Evolutionary conservation across 2,329 filamentous ascomycete species (phyloP).

Genomic region (Aspergillus pseudoglaucus): DNA sequence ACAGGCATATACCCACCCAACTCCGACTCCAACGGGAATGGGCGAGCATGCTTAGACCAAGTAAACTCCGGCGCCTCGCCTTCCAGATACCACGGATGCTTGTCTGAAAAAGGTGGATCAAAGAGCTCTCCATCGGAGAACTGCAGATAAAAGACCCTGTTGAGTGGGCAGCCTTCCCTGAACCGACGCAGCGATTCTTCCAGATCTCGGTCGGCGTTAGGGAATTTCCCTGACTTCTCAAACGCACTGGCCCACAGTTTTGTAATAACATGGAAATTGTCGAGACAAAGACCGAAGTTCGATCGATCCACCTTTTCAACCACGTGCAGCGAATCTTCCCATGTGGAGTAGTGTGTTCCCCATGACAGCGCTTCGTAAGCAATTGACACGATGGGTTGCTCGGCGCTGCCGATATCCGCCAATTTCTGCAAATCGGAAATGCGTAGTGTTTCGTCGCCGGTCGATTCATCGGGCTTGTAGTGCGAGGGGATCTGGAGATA

Average conservation of each 20-base stretch:
- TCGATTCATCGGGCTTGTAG: neutral
- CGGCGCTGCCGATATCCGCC: neutral
- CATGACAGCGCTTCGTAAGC: conserved; percentile 23
- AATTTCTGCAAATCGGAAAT: neutral
- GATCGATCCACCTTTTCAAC: conserved; percentile 17
- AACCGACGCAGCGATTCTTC: too few species aligned
- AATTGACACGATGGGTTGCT: conserved; percentile 5
- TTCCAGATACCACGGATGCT: conserved; percentile 12
- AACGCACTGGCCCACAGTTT: conserved; percentile 15
- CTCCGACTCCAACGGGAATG: conserved; percentile 17
- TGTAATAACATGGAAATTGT: conserved; percentile 22
- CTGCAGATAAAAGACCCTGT: conserved; percentile 22
- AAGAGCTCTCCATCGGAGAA: conserved; percentile 21
- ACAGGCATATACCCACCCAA: conserved; percentile 7
- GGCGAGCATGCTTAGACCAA: conserved; percentile 13
- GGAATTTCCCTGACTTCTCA: neutral
- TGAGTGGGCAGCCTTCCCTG: conserved; percentile 4
- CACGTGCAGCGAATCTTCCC: conserved; percentile 21
- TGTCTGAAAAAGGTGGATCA: conserved; percentile 9
- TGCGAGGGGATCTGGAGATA: neutral
- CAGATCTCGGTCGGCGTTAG: too few species aligned
- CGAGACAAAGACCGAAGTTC: conserved; percentile 27
- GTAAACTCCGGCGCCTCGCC: conserved; percentile 5
- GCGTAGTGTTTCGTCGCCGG: neutral
- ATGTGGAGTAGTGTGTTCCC: conserved; percentile 17